These are phyloP conservation scores for Globisporangium polare DNA, from an alignment of 352 stramenopile genomes.

Conservation along the genomic window DNA sequence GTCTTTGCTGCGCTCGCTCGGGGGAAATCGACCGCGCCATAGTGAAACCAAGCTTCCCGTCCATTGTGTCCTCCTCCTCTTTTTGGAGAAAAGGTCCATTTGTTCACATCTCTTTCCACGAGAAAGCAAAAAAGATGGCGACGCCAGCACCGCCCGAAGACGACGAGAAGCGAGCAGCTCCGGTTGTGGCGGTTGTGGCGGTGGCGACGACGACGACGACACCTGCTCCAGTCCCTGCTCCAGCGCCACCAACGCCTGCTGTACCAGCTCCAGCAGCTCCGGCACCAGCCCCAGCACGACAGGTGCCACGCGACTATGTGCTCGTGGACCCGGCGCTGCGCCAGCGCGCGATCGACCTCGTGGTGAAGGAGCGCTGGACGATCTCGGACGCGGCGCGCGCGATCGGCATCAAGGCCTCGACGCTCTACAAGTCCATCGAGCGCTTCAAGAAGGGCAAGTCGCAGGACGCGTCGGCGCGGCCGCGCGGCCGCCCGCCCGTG, in stretches of 20 bases:
- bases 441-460: not conserved
- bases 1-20: too few relatives aligned
- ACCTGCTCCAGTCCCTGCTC: not conserved
- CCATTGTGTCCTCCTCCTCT: too few relatives aligned
- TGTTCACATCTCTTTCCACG: too few relatives aligned
- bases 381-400: not conserved
- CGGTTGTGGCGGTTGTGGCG: too few relatives aligned
- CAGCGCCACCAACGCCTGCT: not conserved
- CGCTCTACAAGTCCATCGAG: constrained; percentile 2
- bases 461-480: not conserved
- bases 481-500: not conserved
- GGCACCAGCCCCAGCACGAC: not conserved
- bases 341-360: not conserved
- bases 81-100: too few relatives aligned
- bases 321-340: not conserved
- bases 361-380: constrained; percentile 4
- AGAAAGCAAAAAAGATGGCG: not conserved
- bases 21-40: too few relatives aligned
- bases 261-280: not conserved
- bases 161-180: not conserved
- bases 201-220: not conserved
- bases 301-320: not conserved
- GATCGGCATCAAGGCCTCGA: not conserved
- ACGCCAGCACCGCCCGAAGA: not conserved
- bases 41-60: too few relatives aligned